phyloP scores from a whole-genome alignment of 2,329 filamentous ascomycete species.

The Ceratocystis destructans region DNA sequence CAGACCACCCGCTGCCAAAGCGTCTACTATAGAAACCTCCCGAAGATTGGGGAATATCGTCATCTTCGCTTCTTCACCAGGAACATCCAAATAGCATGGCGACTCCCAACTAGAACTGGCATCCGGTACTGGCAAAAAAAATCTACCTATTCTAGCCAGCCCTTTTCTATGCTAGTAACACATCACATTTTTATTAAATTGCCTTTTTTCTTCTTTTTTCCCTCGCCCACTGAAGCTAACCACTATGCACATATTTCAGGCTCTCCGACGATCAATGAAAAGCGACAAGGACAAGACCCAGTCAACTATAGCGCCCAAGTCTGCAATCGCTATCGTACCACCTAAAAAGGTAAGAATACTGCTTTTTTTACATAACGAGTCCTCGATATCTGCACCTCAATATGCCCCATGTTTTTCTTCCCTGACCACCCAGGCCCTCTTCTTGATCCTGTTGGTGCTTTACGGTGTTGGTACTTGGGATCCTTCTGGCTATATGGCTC shows the following conservation, averaged over 20 bases:
- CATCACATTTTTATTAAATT: not conserved
- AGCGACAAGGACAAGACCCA: constrained; percentile 69
- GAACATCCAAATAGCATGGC: not conserved
- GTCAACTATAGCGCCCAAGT: constrained; percentile 68
- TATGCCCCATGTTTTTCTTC: not conserved
- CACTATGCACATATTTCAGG: constrained; percentile 40
- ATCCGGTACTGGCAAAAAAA: not conserved
- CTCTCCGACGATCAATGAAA: constrained; percentile 78
- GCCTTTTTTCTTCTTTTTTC: not conserved
- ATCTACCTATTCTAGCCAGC: not conserved
- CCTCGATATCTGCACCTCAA: not conserved
- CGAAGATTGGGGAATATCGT: not conserved
- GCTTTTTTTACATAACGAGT: not conserved
- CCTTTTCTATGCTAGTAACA: not conserved
- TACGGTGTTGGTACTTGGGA: not conserved
- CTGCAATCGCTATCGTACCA: constrained; percentile 74
- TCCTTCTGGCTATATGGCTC: not conserved
- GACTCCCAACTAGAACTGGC: not conserved
- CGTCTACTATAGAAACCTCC: not conserved
- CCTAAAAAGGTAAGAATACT: constrained; percentile 69
- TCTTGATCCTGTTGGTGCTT: not conserved
- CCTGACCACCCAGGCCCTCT: not conserved
- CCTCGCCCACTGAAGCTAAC: constrained; percentile 27
- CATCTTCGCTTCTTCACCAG: not conserved
- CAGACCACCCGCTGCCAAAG: constrained; percentile 2